Percentiles rank a stretch among this genome's conserved stretches.
These are phyloP conservation scores for Aspergillus saccharolyticus DNA, from an alignment of 495 filamentous ascomycete species.

Conservation along the genomic window DNA sequence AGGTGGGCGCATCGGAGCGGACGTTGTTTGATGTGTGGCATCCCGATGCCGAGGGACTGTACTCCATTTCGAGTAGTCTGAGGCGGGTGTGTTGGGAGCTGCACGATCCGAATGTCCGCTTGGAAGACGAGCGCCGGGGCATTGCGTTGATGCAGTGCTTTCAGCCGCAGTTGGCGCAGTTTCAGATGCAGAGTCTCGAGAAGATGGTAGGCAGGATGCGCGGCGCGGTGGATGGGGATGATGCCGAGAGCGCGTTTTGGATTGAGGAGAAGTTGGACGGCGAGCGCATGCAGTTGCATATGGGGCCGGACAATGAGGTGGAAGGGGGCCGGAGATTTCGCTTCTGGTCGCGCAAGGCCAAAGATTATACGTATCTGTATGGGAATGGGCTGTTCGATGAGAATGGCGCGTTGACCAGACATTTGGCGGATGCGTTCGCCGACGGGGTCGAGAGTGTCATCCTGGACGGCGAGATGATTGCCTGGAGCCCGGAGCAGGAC, in stretches of 20 bases:
- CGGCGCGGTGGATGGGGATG: constrained; percentile 56
- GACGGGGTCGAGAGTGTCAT: constrained; percentile 78
- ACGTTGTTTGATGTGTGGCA: constrained; percentile 92
- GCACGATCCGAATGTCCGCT: constrained; percentile 65
- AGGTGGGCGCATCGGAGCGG: constrained; percentile 92
- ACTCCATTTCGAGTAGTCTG: constrained; percentile 86
- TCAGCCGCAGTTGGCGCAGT: constrained; percentile 93
- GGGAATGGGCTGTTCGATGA: constrained; percentile 71
- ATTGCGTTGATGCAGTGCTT: constrained; percentile 91
- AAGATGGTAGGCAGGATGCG: constrained; percentile 72
- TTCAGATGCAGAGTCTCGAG: constrained; percentile 85
- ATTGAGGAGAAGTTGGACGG: constrained; percentile 98
- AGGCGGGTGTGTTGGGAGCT: constrained; percentile 95
- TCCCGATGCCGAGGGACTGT: constrained; percentile 83
- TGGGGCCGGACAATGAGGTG: constrained; percentile 62
- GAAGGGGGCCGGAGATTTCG: constrained; percentile 69
- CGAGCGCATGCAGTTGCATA: constrained; percentile 95
- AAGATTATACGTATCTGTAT: constrained; percentile 95
- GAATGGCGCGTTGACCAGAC: constrained; percentile 71
- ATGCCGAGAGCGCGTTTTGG: constrained; percentile 64
- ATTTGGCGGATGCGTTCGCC: constrained; percentile 73
- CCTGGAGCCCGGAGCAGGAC: constrained; percentile 88
- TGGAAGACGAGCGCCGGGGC: constrained; percentile 70
- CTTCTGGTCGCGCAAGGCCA: constrained; percentile 96
- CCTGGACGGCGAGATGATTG: constrained; percentile 97